Percentiles rank a stretch among this genome's conserved stretches.
These are phyloP conservation scores for Thuidium tamariscinum DNA, from an alignment of 225 moss, liverwort and hornwort species.

Conservation along the genomic window DNA sequence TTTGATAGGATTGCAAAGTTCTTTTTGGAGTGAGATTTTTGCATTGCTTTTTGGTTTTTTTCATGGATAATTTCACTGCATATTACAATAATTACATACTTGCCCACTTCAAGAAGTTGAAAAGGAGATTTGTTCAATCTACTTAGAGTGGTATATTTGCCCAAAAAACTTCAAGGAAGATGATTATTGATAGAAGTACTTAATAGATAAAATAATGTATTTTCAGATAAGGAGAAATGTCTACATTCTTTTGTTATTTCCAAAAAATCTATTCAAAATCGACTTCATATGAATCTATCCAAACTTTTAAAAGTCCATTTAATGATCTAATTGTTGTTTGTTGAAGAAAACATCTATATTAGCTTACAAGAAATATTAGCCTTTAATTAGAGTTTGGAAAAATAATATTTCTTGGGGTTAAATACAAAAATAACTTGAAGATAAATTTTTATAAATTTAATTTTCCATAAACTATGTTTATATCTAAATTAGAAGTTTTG, in stretches of 20 bases:
- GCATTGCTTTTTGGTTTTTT: not conserved
- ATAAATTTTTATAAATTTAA: too few relatives aligned
- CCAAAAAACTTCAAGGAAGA: accelerated
- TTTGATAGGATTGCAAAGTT: not conserved
- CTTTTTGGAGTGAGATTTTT: not conserved
- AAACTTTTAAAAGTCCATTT: not conserved
- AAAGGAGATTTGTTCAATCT: accelerated
- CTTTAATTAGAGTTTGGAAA: not conserved
- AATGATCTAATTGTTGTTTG: accelerated
- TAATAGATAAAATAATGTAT: not conserved
- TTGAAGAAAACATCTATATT: not conserved
- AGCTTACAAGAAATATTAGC: not conserved
- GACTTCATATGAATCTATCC: not conserved
- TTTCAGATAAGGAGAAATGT: not conserved
- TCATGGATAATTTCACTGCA: too few relatives aligned
- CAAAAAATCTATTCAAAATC: not conserved
- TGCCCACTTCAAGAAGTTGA: not conserved
- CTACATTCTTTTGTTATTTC: not conserved
- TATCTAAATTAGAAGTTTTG: not conserved
- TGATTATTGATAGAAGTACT: not conserved
- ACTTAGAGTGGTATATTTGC: accelerated
- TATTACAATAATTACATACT: not conserved
- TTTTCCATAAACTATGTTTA: too few relatives aligned
- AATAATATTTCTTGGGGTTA: accelerated
- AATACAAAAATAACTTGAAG: accelerated